Base-by-base conservation (phyloP, 2,329 filamentous ascomycete species). In the Stachybotrys chlorohalonatus region DNA sequence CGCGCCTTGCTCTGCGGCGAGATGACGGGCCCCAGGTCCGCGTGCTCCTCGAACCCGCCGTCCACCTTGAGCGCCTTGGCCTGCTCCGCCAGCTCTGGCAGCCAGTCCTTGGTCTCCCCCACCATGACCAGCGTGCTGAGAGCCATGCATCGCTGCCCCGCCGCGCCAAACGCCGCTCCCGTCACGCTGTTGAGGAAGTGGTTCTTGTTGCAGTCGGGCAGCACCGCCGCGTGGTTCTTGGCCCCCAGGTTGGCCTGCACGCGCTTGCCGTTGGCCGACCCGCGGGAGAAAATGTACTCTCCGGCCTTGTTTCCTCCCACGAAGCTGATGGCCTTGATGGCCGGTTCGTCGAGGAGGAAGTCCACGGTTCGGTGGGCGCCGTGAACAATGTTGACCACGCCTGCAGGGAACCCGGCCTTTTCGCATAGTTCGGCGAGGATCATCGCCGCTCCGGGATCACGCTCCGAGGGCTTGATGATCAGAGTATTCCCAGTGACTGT, bases 201-300 rank as follows among this genome's bases (percentile, higher is more conserved):
- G 76, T 94, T 92, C 81, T 91, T 93, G 78, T 94, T 92, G 76
- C 85, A 88, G 75, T 94, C 89, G 16, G 89, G 89, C 57, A 93
- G 81, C 32, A 94, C 85, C 53, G 87, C 87, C 31, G 89, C 89
- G 70, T 94, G 89, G 78, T 94, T 94, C 81, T 94, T 94, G 61
- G 89, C 89, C 47, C 89, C 90, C 58, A 94, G 75, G 73, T 94
- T 94, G 69, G 89, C 89, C 75, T 94, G 90, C 36, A 92, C 88
- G 64, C 89, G 86, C 81, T 94, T 94, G 66, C 90, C 89, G 65
- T 93, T 90, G 66, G 88, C 89, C 1, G 87, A 90, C 36, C 84
- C 89, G 55, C 88, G 83, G 54, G 77, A 73, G 73, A 85, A 94
- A 70, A 94, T 94, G 76, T 94, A 94, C 74, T 93, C 88, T 66